phyloP scores from a whole-genome alignment of 352 stramenopile genomes.

The Phytophthora pseudosyringae region DNA sequence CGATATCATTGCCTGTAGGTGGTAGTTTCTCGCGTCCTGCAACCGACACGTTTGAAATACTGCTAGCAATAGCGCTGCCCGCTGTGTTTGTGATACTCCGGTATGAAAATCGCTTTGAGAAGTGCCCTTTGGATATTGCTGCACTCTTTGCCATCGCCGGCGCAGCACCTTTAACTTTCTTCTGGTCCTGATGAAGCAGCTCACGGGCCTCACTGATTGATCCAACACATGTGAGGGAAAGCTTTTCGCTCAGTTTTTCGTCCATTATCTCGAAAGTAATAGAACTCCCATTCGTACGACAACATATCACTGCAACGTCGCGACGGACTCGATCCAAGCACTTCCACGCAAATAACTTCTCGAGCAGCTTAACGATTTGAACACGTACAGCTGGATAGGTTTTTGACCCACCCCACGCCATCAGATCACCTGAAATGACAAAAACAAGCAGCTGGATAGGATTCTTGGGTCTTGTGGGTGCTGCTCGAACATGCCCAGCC shows the following conservation, averaged over 20 bases:
- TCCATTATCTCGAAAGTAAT: conserved; percentile 63
- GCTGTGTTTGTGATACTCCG: conserved; percentile 35
- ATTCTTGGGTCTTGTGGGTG: conserved; percentile 25
- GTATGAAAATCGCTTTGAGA: conserved; percentile 82
- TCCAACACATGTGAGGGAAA: conserved; percentile 54
- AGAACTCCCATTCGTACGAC: conserved; percentile 39
- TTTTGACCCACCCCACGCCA: conserved; percentile 44
- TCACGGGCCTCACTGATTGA: conserved; percentile 60
- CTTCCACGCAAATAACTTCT: conserved; percentile 81
- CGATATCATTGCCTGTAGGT: neutral
- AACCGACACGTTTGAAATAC: neutral
- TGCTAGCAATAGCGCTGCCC: conserved; percentile 1
- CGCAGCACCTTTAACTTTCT: conserved; percentile 20
- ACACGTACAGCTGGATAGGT: conserved; percentile 42
- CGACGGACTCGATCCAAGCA: conserved; percentile 35
- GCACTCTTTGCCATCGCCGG: conserved; percentile 3
- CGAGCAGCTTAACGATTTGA: conserved; percentile 60
- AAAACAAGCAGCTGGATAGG: conserved; percentile 63
- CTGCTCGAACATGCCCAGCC: neutral
- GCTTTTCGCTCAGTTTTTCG: conserved; percentile 60
- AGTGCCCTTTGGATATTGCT: conserved; percentile 53
- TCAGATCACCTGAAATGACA: conserved; percentile 56
- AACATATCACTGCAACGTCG: conserved; percentile 53
- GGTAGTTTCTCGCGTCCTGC: neutral
- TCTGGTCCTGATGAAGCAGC: conserved; percentile 29